These are phyloP conservation scores for Balakata baccata DNA, from an alignment of 345 rosid species.

Conservation along the genomic window DNA sequence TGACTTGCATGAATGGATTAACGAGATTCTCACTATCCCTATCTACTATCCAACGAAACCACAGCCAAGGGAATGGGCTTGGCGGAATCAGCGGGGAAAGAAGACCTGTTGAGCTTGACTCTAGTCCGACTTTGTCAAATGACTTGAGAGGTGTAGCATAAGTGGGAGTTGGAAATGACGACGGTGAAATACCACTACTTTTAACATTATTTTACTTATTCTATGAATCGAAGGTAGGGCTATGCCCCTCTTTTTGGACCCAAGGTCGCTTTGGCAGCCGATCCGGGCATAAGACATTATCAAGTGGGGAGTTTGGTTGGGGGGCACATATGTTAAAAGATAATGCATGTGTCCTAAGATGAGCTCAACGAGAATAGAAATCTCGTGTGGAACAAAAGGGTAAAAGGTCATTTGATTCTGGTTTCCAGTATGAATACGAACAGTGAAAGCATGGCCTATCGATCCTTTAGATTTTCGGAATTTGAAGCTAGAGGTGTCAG, in stretches of 20 bases:
- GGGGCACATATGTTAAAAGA: constrained; percentile 25
- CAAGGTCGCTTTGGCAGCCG: not conserved
- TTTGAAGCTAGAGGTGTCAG: not conserved
- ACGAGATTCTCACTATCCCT: too few relatives aligned
- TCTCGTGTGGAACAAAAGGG: constrained; percentile 25
- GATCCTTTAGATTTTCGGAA: not conserved
- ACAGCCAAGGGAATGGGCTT: too few relatives aligned
- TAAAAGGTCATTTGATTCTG: constrained; percentile 1
- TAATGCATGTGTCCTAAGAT: constrained; percentile 37
- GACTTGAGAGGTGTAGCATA: too few relatives aligned
- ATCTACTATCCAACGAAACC: too few relatives aligned
- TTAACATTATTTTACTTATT: not conserved
- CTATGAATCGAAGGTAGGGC: not conserved
- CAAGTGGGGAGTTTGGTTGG: constrained; percentile 29
- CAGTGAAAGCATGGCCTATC: not conserved
- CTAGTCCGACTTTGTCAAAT: too few relatives aligned
- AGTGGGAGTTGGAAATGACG: too few relatives aligned
- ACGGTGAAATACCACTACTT: too few relatives aligned
- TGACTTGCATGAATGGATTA: too few relatives aligned
- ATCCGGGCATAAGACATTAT: constrained; percentile 17
- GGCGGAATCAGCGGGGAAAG: too few relatives aligned
- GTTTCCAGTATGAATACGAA: not conserved
- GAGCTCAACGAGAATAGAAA: constrained; percentile 33
- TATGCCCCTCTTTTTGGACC: not conserved
- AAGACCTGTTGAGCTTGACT: too few relatives aligned